Evolutionary conservation across 108 stramenopile genomes (phyloP).

Genomic region (Conticribra weissflogii): DNA sequence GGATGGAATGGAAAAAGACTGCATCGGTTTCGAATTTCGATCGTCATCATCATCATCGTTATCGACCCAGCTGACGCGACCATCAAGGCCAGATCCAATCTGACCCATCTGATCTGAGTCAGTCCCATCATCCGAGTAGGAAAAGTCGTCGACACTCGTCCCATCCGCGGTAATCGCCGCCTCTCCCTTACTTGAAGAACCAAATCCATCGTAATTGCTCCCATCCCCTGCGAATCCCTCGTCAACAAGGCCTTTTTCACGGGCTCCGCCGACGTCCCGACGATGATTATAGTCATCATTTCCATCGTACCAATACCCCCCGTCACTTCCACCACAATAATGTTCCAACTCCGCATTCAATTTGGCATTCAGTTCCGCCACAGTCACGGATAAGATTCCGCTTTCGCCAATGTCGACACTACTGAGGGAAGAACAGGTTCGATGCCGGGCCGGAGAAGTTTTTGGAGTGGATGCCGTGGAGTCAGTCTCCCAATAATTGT

Average conservation of each 20-base stretch:
- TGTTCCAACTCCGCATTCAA: not conserved
- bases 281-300: not conserved
- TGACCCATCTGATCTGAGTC: not conserved
- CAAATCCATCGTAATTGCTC: not conserved
- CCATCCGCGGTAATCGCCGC: not conserved
- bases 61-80: not conserved
- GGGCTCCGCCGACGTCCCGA: not conserved
- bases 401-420: not conserved
- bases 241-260: not conserved
- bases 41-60: not conserved
- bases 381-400: not conserved
- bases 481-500: not conserved
- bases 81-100: not conserved
- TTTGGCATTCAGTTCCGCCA: not conserved
- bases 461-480: not conserved
- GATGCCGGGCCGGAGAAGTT: not conserved
- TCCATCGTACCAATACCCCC: not conserved
- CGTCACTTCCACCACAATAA: not conserved
- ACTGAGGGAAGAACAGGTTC: not conserved
- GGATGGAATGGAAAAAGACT: not conserved
- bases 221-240: not conserved
- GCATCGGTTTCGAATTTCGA: not conserved
- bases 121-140: slow-evolving; percentile 1
- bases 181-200: not conserved
- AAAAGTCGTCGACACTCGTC: not conserved